These are phyloP conservation scores for Auriscalpium microsporum DNA, from an alignment of 768 basidiomycete genomes.

Conservation along the genomic window DNA sequence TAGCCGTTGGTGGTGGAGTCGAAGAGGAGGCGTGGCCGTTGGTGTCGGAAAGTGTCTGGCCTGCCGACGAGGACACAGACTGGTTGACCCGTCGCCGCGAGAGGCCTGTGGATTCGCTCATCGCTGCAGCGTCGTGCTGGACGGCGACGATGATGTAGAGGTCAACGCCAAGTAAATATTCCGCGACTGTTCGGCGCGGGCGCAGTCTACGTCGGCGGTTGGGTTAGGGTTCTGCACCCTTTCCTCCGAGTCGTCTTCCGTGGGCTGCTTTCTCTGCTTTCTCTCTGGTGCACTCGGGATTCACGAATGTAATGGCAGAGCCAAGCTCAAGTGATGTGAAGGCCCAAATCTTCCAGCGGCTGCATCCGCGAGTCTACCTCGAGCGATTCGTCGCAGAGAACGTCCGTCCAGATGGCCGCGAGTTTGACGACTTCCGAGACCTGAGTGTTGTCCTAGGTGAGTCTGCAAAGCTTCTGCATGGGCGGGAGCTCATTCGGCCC, in stretches of 20 bases:
- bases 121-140: not conserved
- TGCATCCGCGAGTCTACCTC: slow-evolving; percentile 85
- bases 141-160: too few relatives aligned
- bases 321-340: slow-evolving; percentile 8
- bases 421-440: slow-evolving; percentile 60
- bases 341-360: slow-evolving; percentile 62
- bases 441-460: slow-evolving; percentile 73
- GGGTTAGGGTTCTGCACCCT: too few relatives aligned
- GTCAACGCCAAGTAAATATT: too few relatives aligned
- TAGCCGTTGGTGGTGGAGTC: slow-evolving; percentile 15
- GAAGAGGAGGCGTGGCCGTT: slow-evolving; percentile 20
- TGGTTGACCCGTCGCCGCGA: slow-evolving; percentile 49
- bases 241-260: too few relatives aligned
- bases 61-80: slow-evolving; percentile 25
- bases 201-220: too few relatives aligned
- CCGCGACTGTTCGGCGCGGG: too few relatives aligned
- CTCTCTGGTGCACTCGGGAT: too few relatives aligned
- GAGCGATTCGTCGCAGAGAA: slow-evolving; percentile 75
- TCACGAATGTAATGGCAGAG: not conserved
- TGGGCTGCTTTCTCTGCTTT: too few relatives aligned
- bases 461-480: slow-evolving; percentile 19
- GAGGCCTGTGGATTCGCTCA: slow-evolving; percentile 27
- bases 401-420: slow-evolving; percentile 77
- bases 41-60: not conserved
- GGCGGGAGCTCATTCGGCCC: not conserved